Conservation (phyloP, 2,329 filamentous ascomycete species). For the Parascedosporium putredinis region DNA sequence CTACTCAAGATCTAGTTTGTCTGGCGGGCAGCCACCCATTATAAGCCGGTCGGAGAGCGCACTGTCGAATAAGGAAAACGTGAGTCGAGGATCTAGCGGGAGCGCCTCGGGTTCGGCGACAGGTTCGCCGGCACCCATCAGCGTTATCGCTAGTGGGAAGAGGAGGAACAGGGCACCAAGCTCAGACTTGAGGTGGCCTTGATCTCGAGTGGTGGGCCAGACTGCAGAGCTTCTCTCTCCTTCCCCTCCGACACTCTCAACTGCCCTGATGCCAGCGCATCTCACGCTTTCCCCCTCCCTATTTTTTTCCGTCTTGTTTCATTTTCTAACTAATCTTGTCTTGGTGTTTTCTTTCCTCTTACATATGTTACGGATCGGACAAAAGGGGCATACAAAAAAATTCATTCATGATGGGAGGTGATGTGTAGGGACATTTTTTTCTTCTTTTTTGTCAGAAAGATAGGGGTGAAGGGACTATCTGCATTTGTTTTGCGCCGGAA, state of each 20-base stretch:
- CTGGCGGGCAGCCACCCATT: slow-evolving; percentile 14
- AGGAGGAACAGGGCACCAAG: slow-evolving; percentile 7
- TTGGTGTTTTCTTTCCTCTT: too few relatives aligned
- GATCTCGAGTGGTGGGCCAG: background rate
- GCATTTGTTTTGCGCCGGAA: too few relatives aligned
- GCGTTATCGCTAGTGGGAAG: slow-evolving; percentile 5
- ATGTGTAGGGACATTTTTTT: background rate
- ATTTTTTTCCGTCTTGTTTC: background rate
- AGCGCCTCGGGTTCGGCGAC: slow-evolving; percentile 4
- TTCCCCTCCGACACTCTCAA: too few relatives aligned
- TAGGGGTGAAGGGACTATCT: too few relatives aligned
- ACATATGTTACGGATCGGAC: background rate
- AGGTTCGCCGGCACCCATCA: slow-evolving; percentile 6
- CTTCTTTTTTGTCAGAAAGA: background rate
- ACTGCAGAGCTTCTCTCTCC: background rate
- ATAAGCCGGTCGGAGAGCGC: slow-evolving; percentile 26
- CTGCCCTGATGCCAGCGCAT: too few relatives aligned
- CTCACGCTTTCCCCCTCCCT: background rate
- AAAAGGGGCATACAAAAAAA: slow-evolving; percentile 1
- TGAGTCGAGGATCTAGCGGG: slow-evolving; percentile 9
- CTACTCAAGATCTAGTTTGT: slow-evolving; percentile 15
- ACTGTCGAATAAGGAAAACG: slow-evolving; percentile 29
- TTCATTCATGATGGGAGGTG: background rate
- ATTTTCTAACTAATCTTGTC: too few relatives aligned
- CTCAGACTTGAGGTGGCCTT: slow-evolving; percentile 7